Percentiles rank a stretch among this genome's conserved stretches.
Evolutionary conservation across 139 green algal genomes (phyloP).

Genomic region (Pleodorina starrii): DNA sequence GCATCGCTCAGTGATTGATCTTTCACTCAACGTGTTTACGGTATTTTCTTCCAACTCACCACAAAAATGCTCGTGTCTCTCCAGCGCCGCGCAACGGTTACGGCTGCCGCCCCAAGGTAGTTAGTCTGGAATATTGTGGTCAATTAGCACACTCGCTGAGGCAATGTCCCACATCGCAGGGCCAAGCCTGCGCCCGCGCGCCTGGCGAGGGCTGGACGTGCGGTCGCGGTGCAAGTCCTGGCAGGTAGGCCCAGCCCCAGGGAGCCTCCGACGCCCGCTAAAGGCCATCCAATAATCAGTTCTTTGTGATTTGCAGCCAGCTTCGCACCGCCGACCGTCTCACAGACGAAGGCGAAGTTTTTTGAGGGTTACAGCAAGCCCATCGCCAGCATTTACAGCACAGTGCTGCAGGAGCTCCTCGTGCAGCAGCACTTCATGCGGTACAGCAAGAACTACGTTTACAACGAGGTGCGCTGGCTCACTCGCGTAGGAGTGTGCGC

Average conservation of each 20-base stretch:
- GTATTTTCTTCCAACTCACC: neutral
- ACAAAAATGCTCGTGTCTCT: constrained; percentile 28
- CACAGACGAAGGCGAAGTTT: constrained; percentile 81
- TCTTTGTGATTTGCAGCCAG: neutral
- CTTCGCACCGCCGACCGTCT: constrained; percentile 70
- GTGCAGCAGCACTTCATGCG: constrained; percentile 95
- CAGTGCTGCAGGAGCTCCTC: constrained; percentile 92
- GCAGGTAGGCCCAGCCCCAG: constrained; percentile 9
- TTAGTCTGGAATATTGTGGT: too few relatives aligned
- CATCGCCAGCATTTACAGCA: constrained; percentile 88
- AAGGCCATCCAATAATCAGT: too few relatives aligned
- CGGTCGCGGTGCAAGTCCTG: neutral
- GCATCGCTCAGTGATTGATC: neutral
- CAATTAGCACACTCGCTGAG: too few relatives aligned
- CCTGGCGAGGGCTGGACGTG: neutral
- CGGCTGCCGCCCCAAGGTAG: neutral
- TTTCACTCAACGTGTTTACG: too few relatives aligned
- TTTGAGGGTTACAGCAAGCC: constrained; percentile 75
- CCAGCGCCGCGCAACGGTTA: neutral
- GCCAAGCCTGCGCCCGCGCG: neutral
- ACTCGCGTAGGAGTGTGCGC: neutral
- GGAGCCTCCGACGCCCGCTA: too few relatives aligned
- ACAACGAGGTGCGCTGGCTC: constrained; percentile 78
- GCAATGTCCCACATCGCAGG: neutral
- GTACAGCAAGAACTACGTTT: constrained; percentile 91